Evolutionary conservation across 208 protist genomes (phyloP).

Genomic region (Porcisia deanei): DNA sequence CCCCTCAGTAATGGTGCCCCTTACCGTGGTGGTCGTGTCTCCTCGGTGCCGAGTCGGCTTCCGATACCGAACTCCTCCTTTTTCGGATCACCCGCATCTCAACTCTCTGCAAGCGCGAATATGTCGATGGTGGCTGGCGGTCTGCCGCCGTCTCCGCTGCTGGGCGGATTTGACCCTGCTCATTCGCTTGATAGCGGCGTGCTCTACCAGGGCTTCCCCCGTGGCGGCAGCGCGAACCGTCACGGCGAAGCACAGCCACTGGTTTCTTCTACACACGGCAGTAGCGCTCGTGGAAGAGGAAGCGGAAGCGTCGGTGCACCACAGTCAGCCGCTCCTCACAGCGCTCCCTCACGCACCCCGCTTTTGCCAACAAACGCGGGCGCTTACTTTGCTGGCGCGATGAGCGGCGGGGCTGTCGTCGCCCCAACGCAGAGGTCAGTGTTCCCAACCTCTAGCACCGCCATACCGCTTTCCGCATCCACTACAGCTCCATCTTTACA

Average conservation of each 20-base stretch:
- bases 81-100: not conserved
- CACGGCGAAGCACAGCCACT: not conserved
- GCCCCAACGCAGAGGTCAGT: not conserved
- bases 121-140: not conserved
- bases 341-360: not conserved
- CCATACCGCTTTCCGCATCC: not conserved
- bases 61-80: not conserved
- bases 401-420: not conserved
- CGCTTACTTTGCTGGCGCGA: not conserved
- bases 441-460: not conserved
- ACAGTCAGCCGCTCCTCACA: not conserved
- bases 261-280: not conserved
- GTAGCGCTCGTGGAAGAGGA: not conserved
- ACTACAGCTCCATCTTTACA: not conserved
- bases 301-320: not conserved
- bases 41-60: not conserved
- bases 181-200: not conserved
- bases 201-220: conserved; percentile 7
- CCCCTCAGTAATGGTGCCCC: not conserved
- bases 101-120: not conserved
- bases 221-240: not conserved
- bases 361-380: not conserved
- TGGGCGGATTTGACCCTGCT: not conserved
- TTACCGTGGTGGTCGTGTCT: not conserved
- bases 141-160: not conserved